Evolutionary conservation across 371 early-diverging fungal species (phyloP), one percentile per base, ranked within the genome.

Genomic region (Mucor ambiguus): DNA sequence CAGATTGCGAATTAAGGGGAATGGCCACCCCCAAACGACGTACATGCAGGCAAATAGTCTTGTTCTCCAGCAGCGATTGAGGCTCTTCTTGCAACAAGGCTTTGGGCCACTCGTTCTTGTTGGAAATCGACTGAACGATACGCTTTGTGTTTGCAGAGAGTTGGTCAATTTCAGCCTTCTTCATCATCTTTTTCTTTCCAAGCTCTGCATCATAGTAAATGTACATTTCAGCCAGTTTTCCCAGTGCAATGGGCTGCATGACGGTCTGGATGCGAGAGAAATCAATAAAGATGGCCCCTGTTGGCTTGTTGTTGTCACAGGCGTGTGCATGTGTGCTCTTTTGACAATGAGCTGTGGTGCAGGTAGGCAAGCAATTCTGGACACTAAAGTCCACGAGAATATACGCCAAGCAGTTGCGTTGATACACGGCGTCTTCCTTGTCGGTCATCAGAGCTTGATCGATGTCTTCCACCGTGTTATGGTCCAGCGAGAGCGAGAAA

Each of bases 171-270:
- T 94, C 91, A 0, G 56, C 73, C 49, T 78, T 75, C 56, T 82
- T 73, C 66, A 71, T 79, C 66, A 58, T 84, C 83, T 79, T 89
- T 82, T 72, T 82, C 74, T 70, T 84, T 16, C 83, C 81, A 29
- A 93, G 81, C 60, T 92, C 92, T 5, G 85, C 75, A 20, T 85
- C 82, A 67, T 91, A 93, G 66, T 87, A 92, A 16, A 89, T 76
- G 28, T 87, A 85, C 64, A 90, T 78, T 44, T 92, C 93, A 3
- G 89, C 84, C 18, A 92, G 73, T 48, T 83, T 85, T 20, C 90
- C 90, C 0, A 93, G 71, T 0, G 93, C 91, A 66, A 85, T 87
- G 0, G 93, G 93, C 54, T 92, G 93, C 89, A 93, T 87, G 9
- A 93, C 85, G 0, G 89, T 88, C 62, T 89, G 90, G 9, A 92